Evolutionary conservation across 148 eudicot genomes (phyloP), one percentile per base, ranked within the genome.

Genomic region (Diospyros kaki): DNA sequence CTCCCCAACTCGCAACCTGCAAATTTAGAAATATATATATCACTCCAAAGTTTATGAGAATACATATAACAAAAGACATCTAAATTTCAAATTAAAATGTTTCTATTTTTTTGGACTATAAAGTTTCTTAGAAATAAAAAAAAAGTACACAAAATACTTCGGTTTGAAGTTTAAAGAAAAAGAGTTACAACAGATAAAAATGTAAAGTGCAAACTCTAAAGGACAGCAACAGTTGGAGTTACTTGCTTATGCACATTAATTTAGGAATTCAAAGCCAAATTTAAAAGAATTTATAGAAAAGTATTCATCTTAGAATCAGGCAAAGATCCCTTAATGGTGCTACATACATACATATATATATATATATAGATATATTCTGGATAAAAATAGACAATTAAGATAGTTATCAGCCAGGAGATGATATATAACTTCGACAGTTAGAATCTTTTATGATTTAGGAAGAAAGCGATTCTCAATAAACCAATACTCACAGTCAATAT

Each of bases 1-100:
- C 97, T 60, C 97, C 97, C 77, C 83, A 95, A 74, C 98, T 95
- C 1, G 98, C 98, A 66, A 95, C 97, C 98, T 95, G 76, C n/a
- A 62, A 18, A 67, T 60, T 18, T 56, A 9, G 59, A 59, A 41
- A 48, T 1, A 9, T 17, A 64, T 2, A 38, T 38, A 38, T 5
- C 3, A 38, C 56, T 7, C 56, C 12, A 1, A 28, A 28, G 28
- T 28, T 28, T 28, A 28, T 28, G 28, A 28, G 28, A 28, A 28
- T 28, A 0, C 28, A 28, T 55, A 55, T 9, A 55, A 55, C 10
- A 55, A 2, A 64, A 1, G 5, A 11, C 46, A 63, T 9, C 4
- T 28, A 28, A 28, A 0, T 28, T 28, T 28, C 0, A 28, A 28
- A 28, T 28, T 0, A 28, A 28, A 28, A 28, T 28, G 28, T 28